Conservation (phyloP, 1,139 yeast species). For the Geotrichum klebahnii region DNA sequence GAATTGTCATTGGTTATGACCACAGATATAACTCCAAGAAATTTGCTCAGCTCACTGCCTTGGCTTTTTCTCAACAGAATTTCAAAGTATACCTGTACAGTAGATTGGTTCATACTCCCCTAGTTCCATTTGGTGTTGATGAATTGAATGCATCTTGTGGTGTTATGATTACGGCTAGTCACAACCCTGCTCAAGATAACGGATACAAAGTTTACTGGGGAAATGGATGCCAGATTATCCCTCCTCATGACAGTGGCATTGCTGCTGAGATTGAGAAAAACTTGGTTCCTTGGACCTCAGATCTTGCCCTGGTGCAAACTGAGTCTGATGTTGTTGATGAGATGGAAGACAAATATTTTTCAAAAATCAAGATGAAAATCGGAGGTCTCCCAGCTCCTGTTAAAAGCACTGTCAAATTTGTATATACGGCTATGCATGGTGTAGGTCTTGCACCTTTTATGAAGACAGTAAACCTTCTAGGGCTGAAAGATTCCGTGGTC, state of each 20-base stretch:
- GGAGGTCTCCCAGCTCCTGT: slow-evolving; percentile 12
- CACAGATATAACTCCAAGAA: slow-evolving; percentile 76
- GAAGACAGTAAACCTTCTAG: slow-evolving; percentile 33
- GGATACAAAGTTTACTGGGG: slow-evolving; percentile 93
- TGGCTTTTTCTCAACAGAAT: slow-evolving; percentile 65
- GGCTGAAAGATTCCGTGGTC: slow-evolving; percentile 39
- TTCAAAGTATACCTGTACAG: slow-evolving; percentile 64
- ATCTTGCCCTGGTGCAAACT: slow-evolving; percentile 18
- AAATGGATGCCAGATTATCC: slow-evolving; percentile 93
- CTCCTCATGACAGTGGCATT: slow-evolving; percentile 79
- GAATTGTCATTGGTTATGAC: slow-evolving; percentile 83
- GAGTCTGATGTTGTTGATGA: slow-evolving; percentile 21
- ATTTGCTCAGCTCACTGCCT: slow-evolving; percentile 75
- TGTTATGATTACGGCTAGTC: slow-evolving; percentile 95
- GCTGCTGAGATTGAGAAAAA: slow-evolving; percentile 60
- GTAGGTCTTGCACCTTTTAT: slow-evolving; percentile 55
- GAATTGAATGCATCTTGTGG: slow-evolving; percentile 65
- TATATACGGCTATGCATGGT: slow-evolving; percentile 95
- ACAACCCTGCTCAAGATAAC: slow-evolving; percentile 88
- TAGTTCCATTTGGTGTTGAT: slow-evolving; percentile 85
- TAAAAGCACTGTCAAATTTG: slow-evolving; percentile 46
- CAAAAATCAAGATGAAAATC: slow-evolving; percentile 22
- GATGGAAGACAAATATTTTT: slow-evolving; percentile 28
- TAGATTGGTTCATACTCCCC: slow-evolving; percentile 75
- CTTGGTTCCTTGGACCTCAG: slow-evolving; percentile 54